These are phyloP conservation scores for Saccharomyces hybrid DNA, from an alignment of 1,139 yeast genomes.

Conservation along the genomic window DNA sequence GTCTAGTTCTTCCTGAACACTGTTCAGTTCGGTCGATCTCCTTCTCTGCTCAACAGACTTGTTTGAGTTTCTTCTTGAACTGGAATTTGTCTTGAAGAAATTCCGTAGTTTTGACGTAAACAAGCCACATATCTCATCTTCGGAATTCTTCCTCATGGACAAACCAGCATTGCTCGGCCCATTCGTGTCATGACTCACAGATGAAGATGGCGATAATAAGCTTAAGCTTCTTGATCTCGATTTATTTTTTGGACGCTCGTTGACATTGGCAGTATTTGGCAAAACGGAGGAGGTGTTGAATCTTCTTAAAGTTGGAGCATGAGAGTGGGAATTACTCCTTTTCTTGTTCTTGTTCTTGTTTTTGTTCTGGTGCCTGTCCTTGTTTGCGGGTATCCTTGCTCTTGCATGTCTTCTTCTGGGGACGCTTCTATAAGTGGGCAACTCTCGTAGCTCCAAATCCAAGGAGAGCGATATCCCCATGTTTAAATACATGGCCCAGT, in stretches of 20 bases:
- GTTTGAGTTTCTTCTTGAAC: constrained; percentile 3
- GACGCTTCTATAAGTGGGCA: constrained; percentile 63
- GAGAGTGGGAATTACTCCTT: neutral
- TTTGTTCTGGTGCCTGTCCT: constrained; percentile 6
- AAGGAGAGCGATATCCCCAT: constrained; percentile 58
- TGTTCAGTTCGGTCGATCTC: neutral
- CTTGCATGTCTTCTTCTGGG: constrained; percentile 56
- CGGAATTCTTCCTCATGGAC: neutral
- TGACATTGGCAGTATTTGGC: neutral
- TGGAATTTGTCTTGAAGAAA: constrained; percentile 12
- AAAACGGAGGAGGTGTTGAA: neutral
- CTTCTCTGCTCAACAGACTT: neutral
- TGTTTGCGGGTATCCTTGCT: constrained; percentile 12
- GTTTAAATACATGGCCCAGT: constrained; percentile 47
- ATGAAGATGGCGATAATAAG: neutral
- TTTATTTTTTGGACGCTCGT: constrained; percentile 2
- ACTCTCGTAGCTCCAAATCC: constrained; percentile 50
- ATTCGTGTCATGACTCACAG: neutral
- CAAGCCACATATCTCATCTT: constrained; percentile 6
- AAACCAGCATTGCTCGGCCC: neutral
- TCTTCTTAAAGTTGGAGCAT: neutral
- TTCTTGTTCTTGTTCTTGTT: constrained; percentile 7
- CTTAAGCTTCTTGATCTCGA: constrained; percentile 6
- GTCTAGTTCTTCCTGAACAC: neutral
- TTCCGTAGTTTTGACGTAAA: constrained; percentile 15